Conservation (phyloP, 2,329 filamentous ascomycete genomes). For the Chaetomiaceae sp. region DNA sequence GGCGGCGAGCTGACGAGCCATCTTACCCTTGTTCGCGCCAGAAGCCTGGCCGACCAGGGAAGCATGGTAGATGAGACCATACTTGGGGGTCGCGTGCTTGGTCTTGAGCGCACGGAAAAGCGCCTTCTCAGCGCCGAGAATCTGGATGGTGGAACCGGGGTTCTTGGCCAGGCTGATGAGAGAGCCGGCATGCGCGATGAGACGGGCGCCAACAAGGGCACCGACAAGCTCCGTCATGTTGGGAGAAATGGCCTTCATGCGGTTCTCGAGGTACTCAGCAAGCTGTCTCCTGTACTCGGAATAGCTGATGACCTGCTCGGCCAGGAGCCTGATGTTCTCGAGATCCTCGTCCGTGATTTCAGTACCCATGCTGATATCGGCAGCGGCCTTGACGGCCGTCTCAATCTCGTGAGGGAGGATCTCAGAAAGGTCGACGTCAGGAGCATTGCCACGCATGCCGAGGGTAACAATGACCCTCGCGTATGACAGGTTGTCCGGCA, state of each 20-base stretch:
- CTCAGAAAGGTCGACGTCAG: constrained; percentile 73
- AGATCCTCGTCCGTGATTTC: constrained; percentile 92
- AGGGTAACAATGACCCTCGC: constrained; percentile 81
- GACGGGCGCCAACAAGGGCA: constrained; percentile 85
- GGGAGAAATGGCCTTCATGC: constrained; percentile 95
- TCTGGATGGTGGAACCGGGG: constrained; percentile 93
- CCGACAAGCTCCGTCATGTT: constrained; percentile 92
- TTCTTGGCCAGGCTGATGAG: constrained; percentile 93
- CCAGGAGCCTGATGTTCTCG: constrained; percentile 84
- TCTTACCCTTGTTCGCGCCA: constrained; percentile 99
- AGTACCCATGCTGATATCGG: constrained; percentile 97
- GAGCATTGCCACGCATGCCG: constrained; percentile 80
- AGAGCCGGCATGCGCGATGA: constrained; percentile 92
- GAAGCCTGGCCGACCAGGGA: constrained; percentile 94
- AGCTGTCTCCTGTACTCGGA: constrained; percentile 87
- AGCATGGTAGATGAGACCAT: constrained; percentile 89
- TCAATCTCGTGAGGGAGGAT: constrained; percentile 96
- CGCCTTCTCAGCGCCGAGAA: constrained; percentile 96
- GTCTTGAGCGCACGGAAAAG: constrained; percentile 98
- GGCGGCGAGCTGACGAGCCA: constrained; percentile 90
- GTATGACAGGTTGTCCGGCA: constrained; percentile 96
- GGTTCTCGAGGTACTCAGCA: constrained; percentile 79
- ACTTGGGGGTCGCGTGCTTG: constrained; percentile 98
- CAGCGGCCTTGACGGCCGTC: constrained; percentile 82
- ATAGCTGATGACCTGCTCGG: constrained; percentile 88